These are phyloP conservation scores for Aspergillus hortae DNA, from an alignment of 2,329 filamentous ascomycete species.

Conservation along the genomic window DNA sequence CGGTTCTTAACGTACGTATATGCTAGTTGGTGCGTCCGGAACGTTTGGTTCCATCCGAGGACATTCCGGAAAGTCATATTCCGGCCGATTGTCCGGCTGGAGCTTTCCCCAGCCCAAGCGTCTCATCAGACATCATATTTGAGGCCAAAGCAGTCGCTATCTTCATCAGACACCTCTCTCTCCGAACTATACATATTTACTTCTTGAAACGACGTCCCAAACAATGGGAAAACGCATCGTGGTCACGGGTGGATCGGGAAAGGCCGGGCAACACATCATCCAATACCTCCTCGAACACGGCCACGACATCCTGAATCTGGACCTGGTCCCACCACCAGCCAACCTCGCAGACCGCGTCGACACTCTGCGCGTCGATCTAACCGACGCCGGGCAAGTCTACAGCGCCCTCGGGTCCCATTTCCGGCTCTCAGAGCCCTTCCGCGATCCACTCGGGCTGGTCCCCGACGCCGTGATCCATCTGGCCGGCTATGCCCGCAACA, in stretches of 20 bases:
- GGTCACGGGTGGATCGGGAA: constrained; percentile 55
- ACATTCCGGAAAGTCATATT: no score
- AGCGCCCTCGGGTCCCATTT: constrained; percentile 57
- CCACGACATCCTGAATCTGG: constrained; percentile 54
- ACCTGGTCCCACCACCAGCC: constrained; percentile 44
- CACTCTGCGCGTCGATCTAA: constrained; percentile 55
- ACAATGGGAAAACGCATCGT: constrained; percentile 43
- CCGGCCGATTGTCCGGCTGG: no score
- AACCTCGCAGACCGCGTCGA: constrained; percentile 43
- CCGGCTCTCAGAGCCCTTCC: constrained; percentile 42
- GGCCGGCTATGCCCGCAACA: constrained; percentile 56
- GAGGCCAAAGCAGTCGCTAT: no score
- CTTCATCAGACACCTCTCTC: no score
- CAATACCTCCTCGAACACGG: constrained; percentile 50
- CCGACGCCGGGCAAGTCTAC: constrained; percentile 54
- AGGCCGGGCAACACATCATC: constrained; percentile 55
- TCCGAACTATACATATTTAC: no score
- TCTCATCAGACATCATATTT: no score
- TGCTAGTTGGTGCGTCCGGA: no score
- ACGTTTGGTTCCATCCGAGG: no score
- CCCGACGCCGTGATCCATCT: constrained; percentile 64
- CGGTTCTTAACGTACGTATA: no score
- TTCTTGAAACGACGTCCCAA: background rate
- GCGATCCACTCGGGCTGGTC: constrained; percentile 33
- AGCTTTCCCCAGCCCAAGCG: no score